Conservation (phyloP, 2,329 filamentous ascomycete genomes). For the Ophiobolus disseminans region DNA sequence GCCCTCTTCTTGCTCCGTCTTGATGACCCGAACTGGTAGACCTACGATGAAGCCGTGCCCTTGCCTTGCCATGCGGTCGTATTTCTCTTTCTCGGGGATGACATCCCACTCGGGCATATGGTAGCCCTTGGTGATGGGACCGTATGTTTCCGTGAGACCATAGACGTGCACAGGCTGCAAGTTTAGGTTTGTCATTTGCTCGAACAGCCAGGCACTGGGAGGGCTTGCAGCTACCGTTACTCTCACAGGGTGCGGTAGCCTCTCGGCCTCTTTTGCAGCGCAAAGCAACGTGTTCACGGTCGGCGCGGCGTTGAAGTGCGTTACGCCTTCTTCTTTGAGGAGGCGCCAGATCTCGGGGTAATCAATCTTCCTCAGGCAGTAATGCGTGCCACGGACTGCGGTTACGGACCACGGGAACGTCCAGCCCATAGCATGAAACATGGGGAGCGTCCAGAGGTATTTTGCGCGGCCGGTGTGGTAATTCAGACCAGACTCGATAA, state of each 20-base stretch:
- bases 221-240: slow-evolving; percentile 95
- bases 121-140: slow-evolving; percentile 94
- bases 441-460: slow-evolving; percentile 90
- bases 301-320: slow-evolving; percentile 94
- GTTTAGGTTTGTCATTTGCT: slow-evolving; percentile 89
- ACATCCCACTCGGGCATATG: slow-evolving; percentile 83
- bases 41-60: slow-evolving; percentile 90
- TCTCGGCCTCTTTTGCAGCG: slow-evolving; percentile 75
- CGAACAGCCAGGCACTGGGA: slow-evolving; percentile 87
- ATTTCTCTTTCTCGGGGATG: slow-evolving; percentile 77
- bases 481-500: slow-evolving; percentile 89
- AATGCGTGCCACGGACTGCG: slow-evolving; percentile 90
- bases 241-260: slow-evolving; percentile 72
- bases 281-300: slow-evolving; percentile 96
- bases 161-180: slow-evolving; percentile 93
- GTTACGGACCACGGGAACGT: slow-evolving; percentile 94
- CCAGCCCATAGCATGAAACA: slow-evolving; percentile 79
- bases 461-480: slow-evolving; percentile 71
- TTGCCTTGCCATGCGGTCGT: slow-evolving; percentile 88
- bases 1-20: slow-evolving; percentile 73
- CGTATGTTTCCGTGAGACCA: slow-evolving; percentile 87
- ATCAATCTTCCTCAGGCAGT: slow-evolving; percentile 93
- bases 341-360: slow-evolving; percentile 92
- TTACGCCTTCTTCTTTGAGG: slow-evolving; percentile 84
- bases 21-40: slow-evolving; percentile 81